A percentile compares a stretch with the other conserved stretches of the same genome.
Conservation (phyloP, 2,329 filamentous ascomycete species). For the Neonectria coccinea region DNA sequence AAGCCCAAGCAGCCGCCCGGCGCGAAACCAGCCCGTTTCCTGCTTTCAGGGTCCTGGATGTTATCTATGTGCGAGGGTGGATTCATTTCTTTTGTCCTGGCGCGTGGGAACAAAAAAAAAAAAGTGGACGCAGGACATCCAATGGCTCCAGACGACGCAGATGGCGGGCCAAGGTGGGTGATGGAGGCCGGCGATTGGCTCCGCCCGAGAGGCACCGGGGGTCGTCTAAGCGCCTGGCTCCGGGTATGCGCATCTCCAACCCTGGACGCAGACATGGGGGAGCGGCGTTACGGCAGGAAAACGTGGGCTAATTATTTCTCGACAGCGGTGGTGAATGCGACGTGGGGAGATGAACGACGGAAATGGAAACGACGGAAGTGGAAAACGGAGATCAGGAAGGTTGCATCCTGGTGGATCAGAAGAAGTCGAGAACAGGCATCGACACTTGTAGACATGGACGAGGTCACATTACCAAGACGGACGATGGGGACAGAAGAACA, state of each 20-base stretch:
- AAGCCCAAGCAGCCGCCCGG: conserved; percentile 16
- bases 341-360: conserved; percentile 9
- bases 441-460: not conserved
- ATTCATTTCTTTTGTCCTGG: conserved; percentile 1
- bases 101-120: conserved; percentile 17
- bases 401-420: conserved; percentile 16
- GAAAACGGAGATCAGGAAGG: conserved; percentile 5
- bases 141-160: conserved; percentile 22
- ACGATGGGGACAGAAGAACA: too few relatives aligned
- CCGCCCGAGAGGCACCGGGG: not conserved
- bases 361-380: conserved; percentile 4
- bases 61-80: conserved; percentile 7
- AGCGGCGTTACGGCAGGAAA: conserved; percentile 4
- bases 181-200: conserved; percentile 20
- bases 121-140: conserved; percentile 17
- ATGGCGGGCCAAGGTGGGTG: conserved; percentile 6
- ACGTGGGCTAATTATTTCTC: conserved; percentile 23
- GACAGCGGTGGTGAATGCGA: conserved; percentile 2
- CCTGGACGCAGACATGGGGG: not conserved
- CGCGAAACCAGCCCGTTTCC: conserved; percentile 11
- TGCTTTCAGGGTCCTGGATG: not conserved
- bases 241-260: conserved; percentile 1
- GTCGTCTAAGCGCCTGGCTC: conserved; percentile 18
- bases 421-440: not conserved
- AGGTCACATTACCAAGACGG: not conserved